Base-by-base conservation (phyloP, 2,329 filamentous ascomycete genomes). In the Fusarium penzigii region DNA sequence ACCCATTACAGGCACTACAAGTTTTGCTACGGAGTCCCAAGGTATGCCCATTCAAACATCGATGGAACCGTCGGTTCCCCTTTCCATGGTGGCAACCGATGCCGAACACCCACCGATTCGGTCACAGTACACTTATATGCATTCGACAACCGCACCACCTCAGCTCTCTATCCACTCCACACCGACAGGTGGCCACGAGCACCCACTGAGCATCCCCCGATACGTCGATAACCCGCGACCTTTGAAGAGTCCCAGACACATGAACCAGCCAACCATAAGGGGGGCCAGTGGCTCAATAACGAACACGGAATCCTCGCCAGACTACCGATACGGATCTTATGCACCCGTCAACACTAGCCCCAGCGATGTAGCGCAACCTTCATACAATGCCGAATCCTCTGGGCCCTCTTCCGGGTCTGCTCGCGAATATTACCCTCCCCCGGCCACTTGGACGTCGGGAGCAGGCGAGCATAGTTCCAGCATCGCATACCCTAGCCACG, bases 141-240 rank as follows among this genome's bases (percentile, higher is more conserved):
- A 78, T 32, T 72, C 77, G 12, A 75, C 78, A 5, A 77, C 78
- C 5, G 76, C 78, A 2, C 74, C 80, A 6, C 73, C 78, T 4
- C 79, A 80, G 43, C 69, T 83, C 5, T 76, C 80, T 69, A 39
- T 76, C 70, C 42, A 67, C 67, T 58, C 67, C 42, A 56, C 69
- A 43, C 55, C 62, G 46, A 61, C 75, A n/a, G 65, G 70, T 38
- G 64, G 64, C 44, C 66, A 74, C 2, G 78, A 80, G 47, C 74
- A 70, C 52, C 72, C 72, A 17, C 72, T 83, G 49, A 81, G 72
- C 61, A 76, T 84, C 42, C 81, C 82, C 11, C 75, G 82, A 56
- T 85, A 84, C 61, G 75, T 84, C 44, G 82, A 84, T 63, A 81
- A 78, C 57, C 74, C 78, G 6, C 75, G 82, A 17, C 80, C 82